phyloP scores from a whole-genome alignment of 768 basidiomycete genomes.

The Serendipita vermifera region DNA sequence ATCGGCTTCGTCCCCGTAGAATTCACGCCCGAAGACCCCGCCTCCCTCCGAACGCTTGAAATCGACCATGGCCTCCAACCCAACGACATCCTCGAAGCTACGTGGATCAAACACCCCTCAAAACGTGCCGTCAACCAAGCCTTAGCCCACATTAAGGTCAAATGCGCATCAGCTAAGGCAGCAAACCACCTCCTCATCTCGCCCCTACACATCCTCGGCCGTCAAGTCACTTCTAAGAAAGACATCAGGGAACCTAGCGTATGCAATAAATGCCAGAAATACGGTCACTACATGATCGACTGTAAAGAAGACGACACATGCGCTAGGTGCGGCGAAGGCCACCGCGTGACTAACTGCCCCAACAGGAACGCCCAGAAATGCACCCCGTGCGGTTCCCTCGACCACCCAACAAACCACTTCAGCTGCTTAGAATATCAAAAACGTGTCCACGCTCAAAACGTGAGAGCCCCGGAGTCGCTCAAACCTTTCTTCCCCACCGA shows the following conservation, averaged over 20 bases:
- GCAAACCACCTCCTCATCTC: not conserved
- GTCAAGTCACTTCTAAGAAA: not conserved
- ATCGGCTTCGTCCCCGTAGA: not conserved
- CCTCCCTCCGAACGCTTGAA: not conserved
- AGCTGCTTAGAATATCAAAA: not conserved
- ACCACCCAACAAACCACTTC: not conserved
- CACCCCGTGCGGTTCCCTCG: not conserved
- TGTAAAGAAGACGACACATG: too few relatives aligned
- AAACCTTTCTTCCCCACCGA: not conserved
- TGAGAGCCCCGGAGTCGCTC: not conserved
- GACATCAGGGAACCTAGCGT: not conserved
- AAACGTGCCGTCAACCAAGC: not conserved
- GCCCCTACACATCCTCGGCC: not conserved
- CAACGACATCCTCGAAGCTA: not conserved
- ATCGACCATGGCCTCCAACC: not conserved
- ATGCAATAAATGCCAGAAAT: not conserved
- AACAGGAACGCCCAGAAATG: not conserved
- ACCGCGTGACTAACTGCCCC: not conserved
- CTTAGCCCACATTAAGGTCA: not conserved
- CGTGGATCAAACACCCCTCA: not conserved
- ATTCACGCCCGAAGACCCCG: not conserved
- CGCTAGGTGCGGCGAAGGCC: not conserved
- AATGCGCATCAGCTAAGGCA: not conserved
- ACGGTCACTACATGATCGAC: too few relatives aligned
- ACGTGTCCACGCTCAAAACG: not conserved